Conservation (phyloP, 352 stramenopile genomes). For the Pythium vanterpoolii region DNA sequence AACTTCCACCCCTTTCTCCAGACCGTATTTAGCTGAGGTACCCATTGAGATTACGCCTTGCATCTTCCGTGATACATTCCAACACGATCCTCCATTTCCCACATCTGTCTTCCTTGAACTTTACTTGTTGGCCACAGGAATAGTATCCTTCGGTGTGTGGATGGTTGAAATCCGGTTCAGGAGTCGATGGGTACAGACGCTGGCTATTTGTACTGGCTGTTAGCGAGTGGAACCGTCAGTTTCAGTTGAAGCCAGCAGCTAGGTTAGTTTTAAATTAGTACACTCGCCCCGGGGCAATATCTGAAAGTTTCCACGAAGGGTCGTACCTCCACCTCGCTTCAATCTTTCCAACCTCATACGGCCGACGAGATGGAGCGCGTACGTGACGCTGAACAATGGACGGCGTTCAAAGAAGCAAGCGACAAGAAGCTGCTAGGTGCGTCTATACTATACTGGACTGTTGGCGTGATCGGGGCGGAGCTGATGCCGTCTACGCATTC, state of each 20-base stretch:
- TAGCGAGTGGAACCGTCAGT: not conserved
- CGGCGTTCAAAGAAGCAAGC: constrained; percentile 39
- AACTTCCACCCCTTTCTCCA: not conserved
- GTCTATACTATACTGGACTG: not conserved
- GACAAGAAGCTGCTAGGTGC: constrained; percentile 66
- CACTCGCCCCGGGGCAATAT: not conserved
- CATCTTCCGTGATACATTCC: constrained; percentile 13
- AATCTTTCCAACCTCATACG: not conserved
- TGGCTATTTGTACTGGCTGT: not conserved
- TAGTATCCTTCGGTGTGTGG: not conserved
- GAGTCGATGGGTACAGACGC: not conserved
- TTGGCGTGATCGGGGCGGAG: not conserved
- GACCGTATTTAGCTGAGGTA: constrained; percentile 17
- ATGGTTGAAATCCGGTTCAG: not conserved
- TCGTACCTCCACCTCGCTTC: not conserved
- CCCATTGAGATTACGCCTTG: constrained; percentile 4
- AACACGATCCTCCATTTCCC: not conserved
- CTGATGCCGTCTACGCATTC: constrained; percentile 26
- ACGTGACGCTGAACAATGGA: constrained; percentile 61
- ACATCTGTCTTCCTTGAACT: not conserved
- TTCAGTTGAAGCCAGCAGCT: not conserved
- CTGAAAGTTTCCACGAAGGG: not conserved
- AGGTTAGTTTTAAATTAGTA: not conserved
- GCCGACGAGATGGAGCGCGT: constrained; percentile 36
- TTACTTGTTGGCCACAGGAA: not conserved